Evolutionary conservation across 495 filamentous ascomycete genomes (phyloP), one percentile per base, ranked within the genome.

Genomic region (Xylaria sp.): DNA sequence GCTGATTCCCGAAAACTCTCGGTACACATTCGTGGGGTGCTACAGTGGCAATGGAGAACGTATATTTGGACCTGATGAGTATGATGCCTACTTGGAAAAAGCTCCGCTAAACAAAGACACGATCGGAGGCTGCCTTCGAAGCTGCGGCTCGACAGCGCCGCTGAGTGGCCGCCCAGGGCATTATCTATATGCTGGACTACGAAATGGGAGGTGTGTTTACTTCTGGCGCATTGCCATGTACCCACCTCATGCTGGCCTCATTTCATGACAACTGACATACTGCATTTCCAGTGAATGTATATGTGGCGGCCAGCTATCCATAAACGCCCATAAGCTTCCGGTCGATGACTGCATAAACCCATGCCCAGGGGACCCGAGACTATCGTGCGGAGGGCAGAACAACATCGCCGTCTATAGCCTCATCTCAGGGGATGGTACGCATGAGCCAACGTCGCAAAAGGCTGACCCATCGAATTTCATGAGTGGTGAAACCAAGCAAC

Each of bases 311-410:
- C 48, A 72, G n/a, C 73, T 77, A 29, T 37, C 61, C 17, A 37
- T 65, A 21, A 57, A 63, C 46, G 66, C 66, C 40, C 68, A 43
- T 19, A 73, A 72, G 11, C 71, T 73, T 24, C 24, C 65, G 17
- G 40, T 35, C 14, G 68, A 71, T n/a, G 58, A 73, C 26, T 75
- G 73, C 69, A 65, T 53, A 35, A 57, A 33, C 40, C 68, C 73
- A 9, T 77, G 75, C 24, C 63, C 63, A 3, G 73, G 75, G 4
- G 75, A 71, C 37, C 17, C 65, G 15, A 68, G 15, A 8, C 61
- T 70, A 40, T 72, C 71, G 3, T 77, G 73, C 40, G 75, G 73
- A 37, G 73, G 75, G 61, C 31, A n/a, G 7, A 63, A 73, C 7
- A 66, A 53, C 0, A 26, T 77, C 41, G 71, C 69, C 15, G 55